A percentile compares a stretch with the other conserved stretches of the same genome.
phyloP scores from a whole-genome alignment of 2,329 filamentous ascomycete species.

The Calycina herbarum region DNA sequence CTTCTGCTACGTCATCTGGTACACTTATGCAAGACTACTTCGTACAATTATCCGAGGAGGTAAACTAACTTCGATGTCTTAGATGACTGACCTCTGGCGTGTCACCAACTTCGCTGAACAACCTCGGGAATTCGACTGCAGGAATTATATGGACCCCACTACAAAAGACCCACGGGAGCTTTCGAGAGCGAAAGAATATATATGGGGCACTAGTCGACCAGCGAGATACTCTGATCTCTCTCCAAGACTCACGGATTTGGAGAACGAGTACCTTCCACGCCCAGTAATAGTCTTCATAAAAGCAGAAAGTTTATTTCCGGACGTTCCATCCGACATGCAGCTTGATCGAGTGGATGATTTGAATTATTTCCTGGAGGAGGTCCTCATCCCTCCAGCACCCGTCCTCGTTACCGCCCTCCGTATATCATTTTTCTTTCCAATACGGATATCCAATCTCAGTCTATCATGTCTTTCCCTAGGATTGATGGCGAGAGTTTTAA shows the following conservation, averaged over 20 bases:
- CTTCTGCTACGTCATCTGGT: background rate
- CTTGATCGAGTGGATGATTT: background rate
- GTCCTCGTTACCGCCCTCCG: background rate
- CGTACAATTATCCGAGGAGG: too few species aligned
- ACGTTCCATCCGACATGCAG: background rate
- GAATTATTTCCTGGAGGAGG: background rate
- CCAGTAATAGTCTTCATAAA: background rate
- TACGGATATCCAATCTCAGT: background rate
- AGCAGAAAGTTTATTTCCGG: background rate
- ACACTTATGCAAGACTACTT: too few species aligned
- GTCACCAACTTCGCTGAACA: background rate
- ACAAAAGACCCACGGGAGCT: background rate
- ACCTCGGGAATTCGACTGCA: background rate
- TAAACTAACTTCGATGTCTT: background rate
- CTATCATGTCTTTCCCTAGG: background rate
- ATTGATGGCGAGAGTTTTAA: conserved; percentile 5
- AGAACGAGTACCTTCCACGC: background rate
- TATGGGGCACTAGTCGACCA: background rate
- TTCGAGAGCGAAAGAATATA: conserved; percentile 2
- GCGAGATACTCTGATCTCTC: background rate
- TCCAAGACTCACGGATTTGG: background rate
- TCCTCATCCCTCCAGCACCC: background rate
- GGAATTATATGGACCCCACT: background rate
- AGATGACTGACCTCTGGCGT: conserved; percentile 5
- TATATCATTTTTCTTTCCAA: conserved; percentile 1